phyloP scores from a whole-genome alignment of 2,329 filamentous ascomycete genomes.

The Sporothrix dimorphospora region DNA sequence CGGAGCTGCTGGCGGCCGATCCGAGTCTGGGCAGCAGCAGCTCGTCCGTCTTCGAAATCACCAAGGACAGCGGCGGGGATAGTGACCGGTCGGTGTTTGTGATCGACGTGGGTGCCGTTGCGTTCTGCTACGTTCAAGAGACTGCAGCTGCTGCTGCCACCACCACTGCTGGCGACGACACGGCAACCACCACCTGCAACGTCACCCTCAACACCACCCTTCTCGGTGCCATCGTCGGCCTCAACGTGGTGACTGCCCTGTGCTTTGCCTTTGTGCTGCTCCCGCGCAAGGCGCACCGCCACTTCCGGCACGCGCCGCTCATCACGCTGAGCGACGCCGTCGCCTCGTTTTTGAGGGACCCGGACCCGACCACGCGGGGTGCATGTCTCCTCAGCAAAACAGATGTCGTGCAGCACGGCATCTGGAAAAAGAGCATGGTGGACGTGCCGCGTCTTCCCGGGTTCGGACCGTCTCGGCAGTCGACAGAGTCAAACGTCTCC shows the following conservation, averaged over 20 bases:
- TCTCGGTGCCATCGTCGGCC: constrained; percentile 48
- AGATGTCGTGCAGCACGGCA: constrained; percentile 49
- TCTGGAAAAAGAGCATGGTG: constrained; percentile 48
- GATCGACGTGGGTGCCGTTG: constrained; percentile 38
- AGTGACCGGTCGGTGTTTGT: background rate
- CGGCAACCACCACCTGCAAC: constrained; percentile 40
- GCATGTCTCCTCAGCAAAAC: constrained; percentile 51
- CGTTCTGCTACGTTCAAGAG: constrained; percentile 42
- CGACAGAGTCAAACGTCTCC: background rate
- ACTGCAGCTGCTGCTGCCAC: background rate
- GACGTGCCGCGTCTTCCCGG: constrained; percentile 46
- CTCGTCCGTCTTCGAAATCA: background rate
- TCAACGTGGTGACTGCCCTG: constrained; percentile 47
- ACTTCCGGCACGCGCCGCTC: constrained; percentile 47
- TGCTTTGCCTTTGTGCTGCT: constrained; percentile 35
- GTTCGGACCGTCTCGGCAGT: constrained; percentile 25
- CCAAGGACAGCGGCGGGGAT: too few relatives aligned
- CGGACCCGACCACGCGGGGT: constrained; percentile 49
- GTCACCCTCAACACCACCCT: constrained; percentile 50
- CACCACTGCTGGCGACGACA: background rate
- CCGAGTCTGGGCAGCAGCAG: constrained; percentile 9
- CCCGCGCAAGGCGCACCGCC: constrained; percentile 38
- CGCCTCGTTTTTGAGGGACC: constrained; percentile 52
- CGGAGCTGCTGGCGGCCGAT: background rate
- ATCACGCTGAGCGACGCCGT: constrained; percentile 56